A percentile compares a stretch with the other conserved stretches of the same genome.
Evolutionary conservation across 371 early-diverging fungal genomes (phyloP).

Genomic region (Mortierella sp.): DNA sequence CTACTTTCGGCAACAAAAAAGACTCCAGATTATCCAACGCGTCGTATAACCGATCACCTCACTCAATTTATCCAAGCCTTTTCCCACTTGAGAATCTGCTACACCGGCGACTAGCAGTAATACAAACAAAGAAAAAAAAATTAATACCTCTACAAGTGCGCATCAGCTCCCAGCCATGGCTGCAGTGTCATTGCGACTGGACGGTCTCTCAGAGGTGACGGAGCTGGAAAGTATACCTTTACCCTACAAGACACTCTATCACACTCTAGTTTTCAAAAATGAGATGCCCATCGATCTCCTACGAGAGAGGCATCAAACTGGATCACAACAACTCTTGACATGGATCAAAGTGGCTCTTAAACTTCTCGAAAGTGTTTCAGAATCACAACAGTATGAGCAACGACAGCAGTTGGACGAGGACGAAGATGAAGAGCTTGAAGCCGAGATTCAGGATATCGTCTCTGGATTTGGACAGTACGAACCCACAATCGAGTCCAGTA

Average conservation of each 20-base stretch:
- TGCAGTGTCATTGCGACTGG: conserved; percentile 28
- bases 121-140: background rate
- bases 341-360: conserved; percentile 48
- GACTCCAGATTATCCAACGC: background rate
- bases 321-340: conserved; percentile 42
- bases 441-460: conserved; percentile 53
- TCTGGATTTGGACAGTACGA: conserved; percentile 52
- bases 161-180: conserved; percentile 26
- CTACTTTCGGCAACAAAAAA: background rate
- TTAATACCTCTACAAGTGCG: background rate
- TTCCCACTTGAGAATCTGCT: background rate
- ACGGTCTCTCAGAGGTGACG: conserved; percentile 51
- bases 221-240: conserved; percentile 52
- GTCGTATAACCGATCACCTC: conserved; percentile 4
- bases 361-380: conserved; percentile 22
- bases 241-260: conserved; percentile 54
- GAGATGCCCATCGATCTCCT: conserved; percentile 54
- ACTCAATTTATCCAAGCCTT: background rate
- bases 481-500: conserved; percentile 49
- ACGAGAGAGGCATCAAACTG: conserved; percentile 34
- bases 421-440: conserved; percentile 39
- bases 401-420: conserved; percentile 26
- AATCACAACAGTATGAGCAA: conserved; percentile 17
- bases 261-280: conserved; percentile 50
- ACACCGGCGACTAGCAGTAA: conserved; percentile 12